Conservation (phyloP, 31 red algal genomes). For the Odonthalia washingtoniensis region DNA sequence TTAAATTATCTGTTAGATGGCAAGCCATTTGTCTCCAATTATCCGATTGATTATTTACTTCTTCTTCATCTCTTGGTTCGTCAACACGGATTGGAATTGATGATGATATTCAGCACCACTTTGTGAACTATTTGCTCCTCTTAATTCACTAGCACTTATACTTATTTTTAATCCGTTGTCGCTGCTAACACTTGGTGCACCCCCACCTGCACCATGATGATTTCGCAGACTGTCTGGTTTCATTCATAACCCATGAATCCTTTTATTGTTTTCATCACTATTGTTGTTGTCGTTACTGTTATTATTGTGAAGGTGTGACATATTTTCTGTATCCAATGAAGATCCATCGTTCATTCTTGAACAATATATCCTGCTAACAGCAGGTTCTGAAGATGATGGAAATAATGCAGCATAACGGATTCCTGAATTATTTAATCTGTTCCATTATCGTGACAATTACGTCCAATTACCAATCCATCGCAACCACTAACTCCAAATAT, state of each 20-base stretch:
- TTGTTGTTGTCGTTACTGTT: no score
- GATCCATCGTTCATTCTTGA: no score
- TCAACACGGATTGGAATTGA: conserved; percentile 65
- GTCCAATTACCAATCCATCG: no score
- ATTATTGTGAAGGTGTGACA: conserved; percentile 20
- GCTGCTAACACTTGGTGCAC: no score
- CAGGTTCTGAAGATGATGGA: conserved; percentile 37
- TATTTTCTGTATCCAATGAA: conserved; percentile 22
- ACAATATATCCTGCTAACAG: conserved; percentile 25
- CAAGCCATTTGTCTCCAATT: conserved; percentile 80
- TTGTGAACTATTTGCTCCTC: conserved; percentile 34
- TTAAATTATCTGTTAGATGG: conserved; percentile 70
- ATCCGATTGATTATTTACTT: conserved; percentile 60
- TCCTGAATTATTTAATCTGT: no score
- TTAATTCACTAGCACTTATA: no score
- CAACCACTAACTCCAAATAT: no score
- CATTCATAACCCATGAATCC: no score
- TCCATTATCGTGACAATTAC: no score
- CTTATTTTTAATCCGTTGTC: no score
- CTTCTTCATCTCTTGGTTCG: conserved; percentile 50
- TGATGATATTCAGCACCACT: conserved; percentile 48
- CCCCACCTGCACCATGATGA: no score
- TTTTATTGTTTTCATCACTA: neutral
- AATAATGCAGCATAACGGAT: conserved; percentile 22
- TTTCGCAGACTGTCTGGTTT: neutral